Conservation (phyloP, 805 yeast genomes). For the Schwanniomyces occidentalis region DNA sequence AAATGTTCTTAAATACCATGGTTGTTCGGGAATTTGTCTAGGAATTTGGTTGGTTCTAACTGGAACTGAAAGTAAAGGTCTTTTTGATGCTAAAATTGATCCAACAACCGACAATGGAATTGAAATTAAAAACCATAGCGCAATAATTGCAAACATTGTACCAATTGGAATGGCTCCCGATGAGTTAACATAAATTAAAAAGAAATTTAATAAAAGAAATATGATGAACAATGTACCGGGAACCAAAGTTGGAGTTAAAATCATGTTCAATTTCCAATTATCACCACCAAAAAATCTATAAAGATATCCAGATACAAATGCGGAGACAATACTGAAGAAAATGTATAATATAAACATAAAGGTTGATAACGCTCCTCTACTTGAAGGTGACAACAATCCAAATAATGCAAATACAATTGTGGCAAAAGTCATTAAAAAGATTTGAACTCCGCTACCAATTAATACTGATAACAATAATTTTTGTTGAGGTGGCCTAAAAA, state of each 20-base stretch:
- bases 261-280: conserved; percentile 83
- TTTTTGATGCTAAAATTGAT: conserved; percentile 73
- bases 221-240: conserved; percentile 73
- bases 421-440: conserved; percentile 70
- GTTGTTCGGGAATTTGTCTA: conserved; percentile 92
- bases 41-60: conserved; percentile 94
- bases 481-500: conserved; percentile 78
- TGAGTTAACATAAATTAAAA: conserved; percentile 72
- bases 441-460: conserved; percentile 86
- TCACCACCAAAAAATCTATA: conserved; percentile 92
- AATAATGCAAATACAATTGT: conserved; percentile 81
- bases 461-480: conserved; percentile 74
- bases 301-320: conserved; percentile 80
- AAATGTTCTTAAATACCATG: conserved; percentile 70
- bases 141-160: conserved; percentile 76
- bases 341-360: conserved; percentile 85
- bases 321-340: conserved; percentile 76
- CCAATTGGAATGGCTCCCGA: conserved; percentile 96
- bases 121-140: conserved; percentile 83
- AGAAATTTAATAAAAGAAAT: conserved; percentile 75
- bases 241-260: conserved; percentile 78
- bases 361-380: conserved; percentile 90
- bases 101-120: conserved; percentile 84
- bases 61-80: conserved; percentile 62
- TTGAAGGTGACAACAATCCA: conserved; percentile 90